Evolutionary conservation across 2,329 filamentous ascomycete species (phyloP).

Genomic region (Massarina eburnea): DNA sequence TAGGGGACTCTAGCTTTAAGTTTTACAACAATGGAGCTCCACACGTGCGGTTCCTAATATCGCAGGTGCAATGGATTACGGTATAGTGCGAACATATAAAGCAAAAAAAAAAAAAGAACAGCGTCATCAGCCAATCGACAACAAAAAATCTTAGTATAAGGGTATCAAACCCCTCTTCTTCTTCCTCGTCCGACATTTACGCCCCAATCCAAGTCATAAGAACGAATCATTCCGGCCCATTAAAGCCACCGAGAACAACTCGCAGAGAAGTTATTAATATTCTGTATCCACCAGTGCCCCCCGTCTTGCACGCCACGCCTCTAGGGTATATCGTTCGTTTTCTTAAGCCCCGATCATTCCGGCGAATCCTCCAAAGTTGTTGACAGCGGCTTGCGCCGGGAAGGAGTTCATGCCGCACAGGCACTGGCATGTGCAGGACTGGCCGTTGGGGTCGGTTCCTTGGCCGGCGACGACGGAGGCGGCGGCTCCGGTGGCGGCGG

Average conservation of each 20-base stretch:
- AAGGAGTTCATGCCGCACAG: conserved; percentile 42
- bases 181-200: not conserved
- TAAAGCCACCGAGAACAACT: conserved; percentile 5
- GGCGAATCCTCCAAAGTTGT: conserved; percentile 42
- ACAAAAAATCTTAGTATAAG: conserved; percentile 33
- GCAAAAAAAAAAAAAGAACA: conserved; percentile 3
- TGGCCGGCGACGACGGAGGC: conserved; percentile 31
- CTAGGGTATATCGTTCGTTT: not conserved
- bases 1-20: conserved; percentile 23
- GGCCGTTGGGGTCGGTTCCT: conserved; percentile 31
- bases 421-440: conserved; percentile 41
- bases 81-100: conserved; percentile 38
- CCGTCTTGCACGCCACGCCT: conserved; percentile 5
- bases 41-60: conserved; percentile 12
- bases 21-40: conserved; percentile 19
- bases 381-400: conserved; percentile 35
- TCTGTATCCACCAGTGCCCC: conserved; percentile 7
- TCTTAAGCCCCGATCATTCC: conserved; percentile 32
- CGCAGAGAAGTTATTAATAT: conserved; percentile 21
- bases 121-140: too few relatives aligned
- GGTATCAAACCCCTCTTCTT: conserved; percentile 13
- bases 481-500: conserved; percentile 10
- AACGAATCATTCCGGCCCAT: not conserved
- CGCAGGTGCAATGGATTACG: conserved; percentile 28
- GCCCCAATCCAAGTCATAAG: conserved; percentile 5